Base-by-base conservation (phyloP, 2,329 filamentous ascomycete genomes). In the Blumeria hordei region DNA sequence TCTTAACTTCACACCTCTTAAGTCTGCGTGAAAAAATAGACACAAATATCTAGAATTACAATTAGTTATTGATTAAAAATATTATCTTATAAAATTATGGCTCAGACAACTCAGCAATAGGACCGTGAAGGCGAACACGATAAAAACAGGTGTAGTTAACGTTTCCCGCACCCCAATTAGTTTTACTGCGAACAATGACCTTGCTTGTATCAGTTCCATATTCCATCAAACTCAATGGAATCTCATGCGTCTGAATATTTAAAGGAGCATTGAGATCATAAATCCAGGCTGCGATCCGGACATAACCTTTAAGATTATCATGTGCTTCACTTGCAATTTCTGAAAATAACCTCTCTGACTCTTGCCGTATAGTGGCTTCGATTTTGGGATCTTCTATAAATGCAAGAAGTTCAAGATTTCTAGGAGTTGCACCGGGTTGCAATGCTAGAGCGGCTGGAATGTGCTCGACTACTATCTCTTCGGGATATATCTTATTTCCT, bases 391-490 rank as follows among this genome's bases (percentile, higher is more conserved):
- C 72, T 16, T 72, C 69, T 57, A 81, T 74, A 41, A 72, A 70
- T 5, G 74, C 79, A 73, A 82, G 85, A 8, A 90, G 65, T 64
- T 90, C 84, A 56, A 90, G 75, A 2, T 81, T 71, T 54, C 70
- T 73, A 0, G 85, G 85, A 35, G 79, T 78, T 1, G 79, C 70
- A 12, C 70, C 72, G 0, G 80, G 75, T 50, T 81, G 74, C 7
- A 79, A 70, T 0, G 80, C 81, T 1, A 78, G 77, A 1, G 71
- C 70, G 6, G 73, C 72, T 1, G 78, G 69, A 55, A 86, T 80
- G 65, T 88, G 83, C 63, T 90, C 85, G 45, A 90, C 66, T 1
- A 85, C 77, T 1, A 90, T 64, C 60, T 86, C 74, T 60, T 81
- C 76, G 0, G 84, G 83, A 34, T 81, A 72, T 55, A 88, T 72